Evolutionary conservation across 306 rosid species (phyloP).

Genomic region (Acmispon strigosus): DNA sequence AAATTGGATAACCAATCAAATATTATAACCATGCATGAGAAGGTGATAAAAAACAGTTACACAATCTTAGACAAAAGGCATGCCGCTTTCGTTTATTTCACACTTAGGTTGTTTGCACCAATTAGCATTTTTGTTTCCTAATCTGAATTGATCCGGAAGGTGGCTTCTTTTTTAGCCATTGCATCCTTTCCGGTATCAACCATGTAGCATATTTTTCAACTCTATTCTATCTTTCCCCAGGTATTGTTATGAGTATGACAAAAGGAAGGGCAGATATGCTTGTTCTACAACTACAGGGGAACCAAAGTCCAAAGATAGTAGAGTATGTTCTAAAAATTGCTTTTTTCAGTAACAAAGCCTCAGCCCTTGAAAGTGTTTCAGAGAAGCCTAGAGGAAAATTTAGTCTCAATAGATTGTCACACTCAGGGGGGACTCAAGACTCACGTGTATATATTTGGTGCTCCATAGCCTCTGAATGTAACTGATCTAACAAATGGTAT

Average conservation of each 20-base stretch:
- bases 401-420: background rate
- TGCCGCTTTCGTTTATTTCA: too few relatives aligned
- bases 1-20: too few relatives aligned
- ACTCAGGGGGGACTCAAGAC: background rate
- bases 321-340: background rate
- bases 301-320: background rate
- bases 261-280: background rate
- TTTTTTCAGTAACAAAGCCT: background rate
- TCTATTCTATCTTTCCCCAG: too few relatives aligned
- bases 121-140: background rate
- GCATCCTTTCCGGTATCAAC: too few relatives aligned
- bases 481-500: background rate
- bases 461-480: background rate
- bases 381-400: background rate
- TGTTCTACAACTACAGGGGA: conserved; percentile 8
- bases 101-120: too few relatives aligned
- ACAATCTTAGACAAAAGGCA: too few relatives aligned
- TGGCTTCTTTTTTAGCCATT: background rate
- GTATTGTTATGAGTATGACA: background rate
- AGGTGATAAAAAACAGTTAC: too few relatives aligned
- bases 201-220: too few relatives aligned
- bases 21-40: too few relatives aligned
- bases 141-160: background rate
- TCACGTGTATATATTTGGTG: background rate
- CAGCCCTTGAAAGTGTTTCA: background rate